Evolutionary conservation across 208 protist genomes (phyloP), one percentile per base, ranked within the genome.

Genomic region (Crithidia sp.): DNA sequence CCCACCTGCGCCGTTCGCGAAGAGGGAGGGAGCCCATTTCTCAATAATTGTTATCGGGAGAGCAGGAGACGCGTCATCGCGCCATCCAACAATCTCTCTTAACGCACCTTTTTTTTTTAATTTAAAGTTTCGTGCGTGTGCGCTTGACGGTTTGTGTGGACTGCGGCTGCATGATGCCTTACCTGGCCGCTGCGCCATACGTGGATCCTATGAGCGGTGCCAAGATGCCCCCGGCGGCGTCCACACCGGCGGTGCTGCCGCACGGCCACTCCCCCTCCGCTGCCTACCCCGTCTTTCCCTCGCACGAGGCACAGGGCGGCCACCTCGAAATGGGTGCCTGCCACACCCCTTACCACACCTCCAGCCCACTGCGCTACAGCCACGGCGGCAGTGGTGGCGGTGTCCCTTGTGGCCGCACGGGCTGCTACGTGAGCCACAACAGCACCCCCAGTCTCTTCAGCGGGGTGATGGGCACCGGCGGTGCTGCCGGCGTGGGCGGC

Each of bases 371-470:
- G 41, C 65, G 65, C 7, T 70, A 61, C 53, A 5, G 6, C 43
- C 8, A 52, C 49, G 19, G 47, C 4, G 39, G 52, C 13, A 36
- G 63, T 36, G 16, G 50, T 14, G 12, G 52, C 41, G 53, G 65
- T 36, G 50, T 14, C 36, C 19, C 4, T 14, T 7, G 14, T 9
- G 37, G 50, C 37, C 62, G 62, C 14, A 6, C 45, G 17, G 62
- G 45, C 53, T 70, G 65, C 65, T 53, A 59, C 65, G 53, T 13
- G 19, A 61, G 65, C 54, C 65, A 70, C 54, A 44, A 50, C 65
- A 70, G 65, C 65, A 17, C 65, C 41, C n/a, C 52, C 7, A 70
- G 65, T 28, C 53, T 70, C 12, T 59, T 28, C n/a, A 61, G 61
- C 53, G 9, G 12, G 45, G 6, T 6, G 45, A n/a, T 3, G 5